phyloP scores from a whole-genome alignment of 768 basidiomycete genomes.

The Brasilioporus rufonigricans region DNA sequence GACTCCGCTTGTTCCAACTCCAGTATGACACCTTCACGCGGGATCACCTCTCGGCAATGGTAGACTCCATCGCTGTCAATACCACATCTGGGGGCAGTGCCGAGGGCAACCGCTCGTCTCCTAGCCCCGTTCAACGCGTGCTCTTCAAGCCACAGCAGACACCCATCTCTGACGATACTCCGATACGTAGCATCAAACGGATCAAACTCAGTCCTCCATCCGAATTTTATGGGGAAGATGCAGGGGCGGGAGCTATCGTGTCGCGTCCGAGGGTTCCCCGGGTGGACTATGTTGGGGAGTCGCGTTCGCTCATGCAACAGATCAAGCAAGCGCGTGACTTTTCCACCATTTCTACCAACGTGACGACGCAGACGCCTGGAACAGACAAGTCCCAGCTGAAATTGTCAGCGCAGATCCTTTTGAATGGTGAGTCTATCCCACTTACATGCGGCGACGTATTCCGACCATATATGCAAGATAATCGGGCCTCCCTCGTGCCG shows the following conservation, averaged over 20 bases:
- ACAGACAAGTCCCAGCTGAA: slow-evolving; percentile 11
- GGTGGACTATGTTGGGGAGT: slow-evolving; percentile 77
- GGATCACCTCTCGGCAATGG: slow-evolving; percentile 89
- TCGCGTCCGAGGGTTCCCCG: slow-evolving; percentile 47
- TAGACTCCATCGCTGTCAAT: slow-evolving; percentile 89
- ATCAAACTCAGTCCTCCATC: slow-evolving; percentile 71
- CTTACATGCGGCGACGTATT: neutral
- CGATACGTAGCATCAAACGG: slow-evolving; percentile 74
- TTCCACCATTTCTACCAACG: slow-evolving; percentile 68
- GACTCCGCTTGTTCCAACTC: slow-evolving; percentile 85
- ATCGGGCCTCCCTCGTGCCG: slow-evolving; percentile 11
- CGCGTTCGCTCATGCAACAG: slow-evolving; percentile 72
- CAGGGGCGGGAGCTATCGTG: slow-evolving; percentile 45
- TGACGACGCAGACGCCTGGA: slow-evolving; percentile 36
- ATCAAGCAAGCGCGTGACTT: slow-evolving; percentile 77
- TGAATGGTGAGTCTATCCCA: slow-evolving; percentile 15
- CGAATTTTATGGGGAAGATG: slow-evolving; percentile 55
- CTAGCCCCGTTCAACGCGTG: slow-evolving; percentile 40
- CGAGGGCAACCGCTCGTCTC: slow-evolving; percentile 41
- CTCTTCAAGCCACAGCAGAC: slow-evolving; percentile 50
- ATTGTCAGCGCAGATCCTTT: neutral
- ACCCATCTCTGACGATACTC: slow-evolving; percentile 41
- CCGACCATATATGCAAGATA: slow-evolving; percentile 12
- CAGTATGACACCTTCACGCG: slow-evolving; percentile 97
- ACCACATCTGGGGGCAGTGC: slow-evolving; percentile 58